These are phyloP conservation scores for Pythium pyrilobum DNA, from an alignment of 352 stramenopile genomes.

Conservation along the genomic window DNA sequence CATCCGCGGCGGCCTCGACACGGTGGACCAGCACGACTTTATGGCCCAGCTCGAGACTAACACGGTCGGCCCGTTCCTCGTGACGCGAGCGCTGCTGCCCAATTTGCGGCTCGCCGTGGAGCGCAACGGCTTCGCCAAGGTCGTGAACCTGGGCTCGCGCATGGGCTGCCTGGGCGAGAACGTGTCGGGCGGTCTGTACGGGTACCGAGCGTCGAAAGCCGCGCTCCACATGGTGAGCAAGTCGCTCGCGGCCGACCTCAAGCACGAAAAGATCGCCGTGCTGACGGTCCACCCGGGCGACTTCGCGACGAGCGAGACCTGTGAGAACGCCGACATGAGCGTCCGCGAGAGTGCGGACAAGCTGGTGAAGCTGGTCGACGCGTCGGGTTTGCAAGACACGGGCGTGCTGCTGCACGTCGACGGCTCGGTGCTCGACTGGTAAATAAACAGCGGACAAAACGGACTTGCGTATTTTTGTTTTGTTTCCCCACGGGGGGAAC, in stretches of 20 bases:
- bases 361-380: not conserved
- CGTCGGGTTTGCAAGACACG: not conserved
- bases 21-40: conserved; percentile 6
- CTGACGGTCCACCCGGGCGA: conserved; percentile 13
- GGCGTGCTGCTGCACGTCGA: conserved; percentile 11
- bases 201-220: conserved; percentile 29
- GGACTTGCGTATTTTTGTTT: not conserved
- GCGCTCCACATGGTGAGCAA: conserved; percentile 35
- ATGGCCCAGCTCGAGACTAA: conserved; percentile 33
- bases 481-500: no score
- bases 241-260: conserved; percentile 22
- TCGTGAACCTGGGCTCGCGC: conserved; percentile 15
- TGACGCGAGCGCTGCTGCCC: conserved; percentile 25
- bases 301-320: conserved; percentile 12
- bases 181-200: conserved; percentile 19
- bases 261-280: conserved; percentile 10
- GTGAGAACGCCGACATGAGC: not conserved
- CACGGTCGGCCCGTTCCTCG: conserved; percentile 23
- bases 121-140: conserved; percentile 7
- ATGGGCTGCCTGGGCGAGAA: conserved; percentile 12
- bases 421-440: conserved; percentile 17
- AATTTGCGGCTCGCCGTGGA: conserved; percentile 12
- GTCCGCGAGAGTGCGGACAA: not conserved
- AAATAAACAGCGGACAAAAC: not conserved
- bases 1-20: not conserved